phyloP scores from a whole-genome alignment of 2,329 filamentous ascomycete genomes.

The Stagonosporopsis tanaceti region DNA sequence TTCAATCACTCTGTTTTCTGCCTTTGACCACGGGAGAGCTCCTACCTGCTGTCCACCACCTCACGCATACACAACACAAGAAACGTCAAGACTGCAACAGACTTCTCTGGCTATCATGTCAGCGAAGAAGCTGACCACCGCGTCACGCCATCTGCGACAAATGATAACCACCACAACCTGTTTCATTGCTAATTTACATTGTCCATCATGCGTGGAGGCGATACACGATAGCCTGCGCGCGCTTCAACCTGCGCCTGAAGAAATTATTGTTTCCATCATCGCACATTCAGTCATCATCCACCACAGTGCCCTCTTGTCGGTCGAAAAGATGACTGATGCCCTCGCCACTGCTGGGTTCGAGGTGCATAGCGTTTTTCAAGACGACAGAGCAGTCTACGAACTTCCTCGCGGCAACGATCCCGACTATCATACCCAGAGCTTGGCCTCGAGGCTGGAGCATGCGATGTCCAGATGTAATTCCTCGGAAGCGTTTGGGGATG shows the following conservation, averaged over 20 bases:
- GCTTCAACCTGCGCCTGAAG: constrained; percentile 59
- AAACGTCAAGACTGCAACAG: constrained; percentile 14
- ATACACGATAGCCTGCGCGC: constrained; percentile 66
- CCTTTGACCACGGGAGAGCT: not conserved
- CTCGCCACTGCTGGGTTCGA: constrained; percentile 69
- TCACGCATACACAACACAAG: constrained; percentile 24
- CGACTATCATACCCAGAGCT: constrained; percentile 33
- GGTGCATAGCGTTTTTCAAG: constrained; percentile 58
- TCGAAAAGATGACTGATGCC: constrained; percentile 53
- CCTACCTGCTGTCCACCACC: constrained; percentile 4
- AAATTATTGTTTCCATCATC: constrained; percentile 74
- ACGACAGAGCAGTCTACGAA: constrained; percentile 26
- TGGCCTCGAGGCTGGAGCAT: constrained; percentile 47
- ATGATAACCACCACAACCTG: constrained; percentile 61
- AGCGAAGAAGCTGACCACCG: constrained; percentile 18
- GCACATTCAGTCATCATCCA: constrained; percentile 72
- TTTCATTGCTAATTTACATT: constrained; percentile 78
- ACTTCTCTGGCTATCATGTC: constrained; percentile 22
- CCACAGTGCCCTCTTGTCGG: constrained; percentile 56
- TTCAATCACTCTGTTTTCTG: not conserved
- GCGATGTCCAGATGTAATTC: constrained; percentile 40
- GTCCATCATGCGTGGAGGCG: constrained; percentile 74
- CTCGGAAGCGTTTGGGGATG: constrained; percentile 16
- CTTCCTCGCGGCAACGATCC: constrained; percentile 19
- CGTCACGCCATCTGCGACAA: constrained; percentile 22